phyloP scores from a whole-genome alignment of 1,139 yeast genomes.

The Debaryomycetaceae sp. region DNA sequence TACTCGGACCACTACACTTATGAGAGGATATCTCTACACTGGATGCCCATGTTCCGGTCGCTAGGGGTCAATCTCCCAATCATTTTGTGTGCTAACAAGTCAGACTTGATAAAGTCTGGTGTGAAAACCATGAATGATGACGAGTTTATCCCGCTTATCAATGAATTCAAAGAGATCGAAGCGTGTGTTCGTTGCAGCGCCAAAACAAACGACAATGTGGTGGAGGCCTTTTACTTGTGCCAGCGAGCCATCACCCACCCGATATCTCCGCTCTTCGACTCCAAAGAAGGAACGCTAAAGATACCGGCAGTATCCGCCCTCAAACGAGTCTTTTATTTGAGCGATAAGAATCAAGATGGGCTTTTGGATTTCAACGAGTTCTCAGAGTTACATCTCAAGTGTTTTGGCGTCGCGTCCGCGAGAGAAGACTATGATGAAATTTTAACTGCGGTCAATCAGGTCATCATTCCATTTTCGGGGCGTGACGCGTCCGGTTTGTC shows the following conservation, averaged over 20 bases:
- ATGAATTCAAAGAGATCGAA: constrained; percentile 90
- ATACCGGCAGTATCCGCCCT: constrained; percentile 70
- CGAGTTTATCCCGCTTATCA: constrained; percentile 76
- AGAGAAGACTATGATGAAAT: constrained; percentile 21
- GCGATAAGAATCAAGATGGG: constrained; percentile 90
- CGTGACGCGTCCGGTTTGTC: constrained; percentile 41
- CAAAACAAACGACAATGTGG: constrained; percentile 68
- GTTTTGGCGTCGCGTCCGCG: constrained; percentile 45
- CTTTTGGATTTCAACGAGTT: constrained; percentile 61
- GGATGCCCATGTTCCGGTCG: constrained; percentile 90
- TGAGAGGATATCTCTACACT: constrained; percentile 79
- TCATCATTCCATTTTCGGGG: constrained; percentile 8
- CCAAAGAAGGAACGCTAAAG: constrained; percentile 77
- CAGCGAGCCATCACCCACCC: constrained; percentile 91
- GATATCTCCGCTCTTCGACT: constrained; percentile 84
- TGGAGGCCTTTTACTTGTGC: constrained; percentile 80
- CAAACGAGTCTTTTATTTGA: constrained; percentile 67
- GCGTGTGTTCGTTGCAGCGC: constrained; percentile 87
- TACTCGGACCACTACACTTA: constrained; percentile 91
- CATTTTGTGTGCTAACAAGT: constrained; percentile 80
- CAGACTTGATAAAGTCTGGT: constrained; percentile 30
- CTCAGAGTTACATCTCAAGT: constrained; percentile 54
- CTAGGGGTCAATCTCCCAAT: constrained; percentile 89
- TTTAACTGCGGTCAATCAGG: constrained; percentile 13
- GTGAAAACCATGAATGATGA: constrained; percentile 38